Evolutionary conservation across 1,139 yeast species (phyloP).

Genomic region (Sporopachydermia cereana): DNA sequence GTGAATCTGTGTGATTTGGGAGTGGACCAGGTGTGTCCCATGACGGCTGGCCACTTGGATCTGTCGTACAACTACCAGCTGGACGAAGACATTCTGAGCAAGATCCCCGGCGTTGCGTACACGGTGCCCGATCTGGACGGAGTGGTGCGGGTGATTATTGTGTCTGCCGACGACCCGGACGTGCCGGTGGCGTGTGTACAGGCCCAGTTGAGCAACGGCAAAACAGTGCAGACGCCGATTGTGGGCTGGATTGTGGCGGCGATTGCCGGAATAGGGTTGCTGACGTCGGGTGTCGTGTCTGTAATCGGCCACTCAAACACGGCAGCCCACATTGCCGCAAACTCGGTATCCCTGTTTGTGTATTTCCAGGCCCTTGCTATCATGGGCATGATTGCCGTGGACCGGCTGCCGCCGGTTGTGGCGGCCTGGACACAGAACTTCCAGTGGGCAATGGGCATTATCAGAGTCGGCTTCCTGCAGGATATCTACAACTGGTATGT

Average conservation of each 20-base stretch:
- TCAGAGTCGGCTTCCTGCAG: constrained; percentile 73
- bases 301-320: constrained; percentile 84
- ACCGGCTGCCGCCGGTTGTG: constrained; percentile 89
- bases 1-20: constrained; percentile 54
- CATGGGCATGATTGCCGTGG: constrained; percentile 92
- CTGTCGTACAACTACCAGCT: constrained; percentile 43
- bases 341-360: constrained; percentile 81
- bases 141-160: constrained; percentile 63
- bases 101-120: constrained; percentile 75
- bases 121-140: constrained; percentile 94
- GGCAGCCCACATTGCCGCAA: constrained; percentile 94
- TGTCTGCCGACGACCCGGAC: constrained; percentile 31
- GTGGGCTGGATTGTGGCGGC: constrained; percentile 98
- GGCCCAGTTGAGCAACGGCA: constrained; percentile 77
- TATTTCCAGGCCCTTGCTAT: constrained; percentile 92
- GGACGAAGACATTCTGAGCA: constrained; percentile 27
- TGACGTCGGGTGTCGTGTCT: constrained; percentile 79
- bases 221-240: constrained; percentile 87
- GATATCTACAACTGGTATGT: constrained; percentile 85
- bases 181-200: constrained; percentile 80
- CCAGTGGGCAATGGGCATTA: constrained; percentile 92
- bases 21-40: constrained; percentile 62
- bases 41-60: constrained; percentile 79
- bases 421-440: constrained; percentile 98
- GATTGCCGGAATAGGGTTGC: constrained; percentile 73